Conservation (phyloP, 257 asterid species). For the Solanum habrochaites region DNA sequence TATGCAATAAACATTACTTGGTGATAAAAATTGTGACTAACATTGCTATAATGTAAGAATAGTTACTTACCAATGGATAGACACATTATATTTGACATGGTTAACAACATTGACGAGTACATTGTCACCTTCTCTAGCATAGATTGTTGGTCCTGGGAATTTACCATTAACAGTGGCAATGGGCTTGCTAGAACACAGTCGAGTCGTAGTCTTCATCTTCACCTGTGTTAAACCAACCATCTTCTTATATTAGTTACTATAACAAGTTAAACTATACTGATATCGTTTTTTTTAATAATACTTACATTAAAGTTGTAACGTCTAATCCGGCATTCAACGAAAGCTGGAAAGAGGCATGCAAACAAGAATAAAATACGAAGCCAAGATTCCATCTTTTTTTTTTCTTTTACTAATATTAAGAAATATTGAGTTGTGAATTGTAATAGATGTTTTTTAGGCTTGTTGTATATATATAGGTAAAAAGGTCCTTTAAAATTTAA, state of each 20-base stretch:
- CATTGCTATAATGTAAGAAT: background rate
- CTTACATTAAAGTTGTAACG: constrained; percentile 45
- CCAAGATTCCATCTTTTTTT: constrained; percentile 13
- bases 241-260: background rate
- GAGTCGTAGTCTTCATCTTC: constrained; percentile 36
- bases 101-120: constrained; percentile 51
- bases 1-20: background rate
- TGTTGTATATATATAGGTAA: background rate
- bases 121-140: constrained; percentile 42
- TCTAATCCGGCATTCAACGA: constrained; percentile 38
- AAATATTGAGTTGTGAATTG: background rate
- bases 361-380: constrained; percentile 15
- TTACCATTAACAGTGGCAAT: constrained; percentile 56
- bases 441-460: background rate
- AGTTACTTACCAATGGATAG: constrained; percentile 48
- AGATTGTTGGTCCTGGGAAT: constrained; percentile 65
- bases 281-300: background rate
- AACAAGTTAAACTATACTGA: background rate
- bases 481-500: background rate
- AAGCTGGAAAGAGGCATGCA: constrained; percentile 23
- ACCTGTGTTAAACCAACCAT: constrained; percentile 29
- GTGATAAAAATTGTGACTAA: background rate
- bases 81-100: constrained; percentile 47
- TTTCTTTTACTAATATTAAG: background rate
- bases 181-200: constrained; percentile 48